Percentiles rank a stretch among this genome's conserved stretches.
These are phyloP conservation scores for Ganoderma leucocontextum DNA, from an alignment of 1,284 basidiomycete genomes.

Conservation along the genomic window DNA sequence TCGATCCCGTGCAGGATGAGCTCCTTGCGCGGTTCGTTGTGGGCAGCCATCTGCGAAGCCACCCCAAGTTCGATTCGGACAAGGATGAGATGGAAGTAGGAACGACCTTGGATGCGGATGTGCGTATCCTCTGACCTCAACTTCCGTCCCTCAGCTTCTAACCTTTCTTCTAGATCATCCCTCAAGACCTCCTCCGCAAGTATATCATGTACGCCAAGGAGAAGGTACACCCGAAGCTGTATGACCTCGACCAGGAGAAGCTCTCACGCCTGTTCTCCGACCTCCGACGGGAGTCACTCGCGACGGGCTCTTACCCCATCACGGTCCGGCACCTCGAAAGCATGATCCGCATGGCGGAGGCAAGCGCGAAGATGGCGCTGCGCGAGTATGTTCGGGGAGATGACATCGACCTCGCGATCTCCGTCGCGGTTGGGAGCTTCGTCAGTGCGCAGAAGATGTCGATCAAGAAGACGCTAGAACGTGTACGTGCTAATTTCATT, in stretches of 20 bases:
- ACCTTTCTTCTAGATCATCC: conserved; percentile 79
- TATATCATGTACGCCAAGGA: conserved; percentile 99
- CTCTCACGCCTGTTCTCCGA: conserved; percentile 96
- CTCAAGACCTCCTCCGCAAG: conserved; percentile 96
- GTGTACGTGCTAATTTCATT: conserved; percentile 61
- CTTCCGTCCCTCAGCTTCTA: conserved; percentile 3
- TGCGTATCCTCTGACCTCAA: conserved; percentile 49
- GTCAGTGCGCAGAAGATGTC: conserved; percentile 98
- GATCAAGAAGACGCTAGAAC: conserved; percentile 96
- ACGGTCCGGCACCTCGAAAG: conserved; percentile 98
- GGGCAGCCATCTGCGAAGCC: conserved; percentile 93
- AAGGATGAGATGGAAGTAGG: conserved; percentile 90
- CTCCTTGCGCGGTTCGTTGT: conserved; percentile 97
- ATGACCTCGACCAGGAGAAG: conserved; percentile 96
- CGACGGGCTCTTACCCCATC: conserved; percentile 97
- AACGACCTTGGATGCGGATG: conserved; percentile 91
- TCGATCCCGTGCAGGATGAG: conserved; percentile 97
- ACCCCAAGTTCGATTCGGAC: conserved; percentile 90
- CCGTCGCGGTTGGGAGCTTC: conserved; percentile 94
- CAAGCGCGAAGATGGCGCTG: conserved; percentile 98
- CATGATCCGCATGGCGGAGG: conserved; percentile 99
- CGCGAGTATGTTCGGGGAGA: conserved; percentile 96
- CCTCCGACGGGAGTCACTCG: conserved; percentile 93
- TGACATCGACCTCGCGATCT: conserved; percentile 97
- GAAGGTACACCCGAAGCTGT: conserved; percentile 90